These are phyloP conservation scores for Achaetomiella virescens DNA, from an alignment of 495 filamentous ascomycete genomes.

Conservation along the genomic window DNA sequence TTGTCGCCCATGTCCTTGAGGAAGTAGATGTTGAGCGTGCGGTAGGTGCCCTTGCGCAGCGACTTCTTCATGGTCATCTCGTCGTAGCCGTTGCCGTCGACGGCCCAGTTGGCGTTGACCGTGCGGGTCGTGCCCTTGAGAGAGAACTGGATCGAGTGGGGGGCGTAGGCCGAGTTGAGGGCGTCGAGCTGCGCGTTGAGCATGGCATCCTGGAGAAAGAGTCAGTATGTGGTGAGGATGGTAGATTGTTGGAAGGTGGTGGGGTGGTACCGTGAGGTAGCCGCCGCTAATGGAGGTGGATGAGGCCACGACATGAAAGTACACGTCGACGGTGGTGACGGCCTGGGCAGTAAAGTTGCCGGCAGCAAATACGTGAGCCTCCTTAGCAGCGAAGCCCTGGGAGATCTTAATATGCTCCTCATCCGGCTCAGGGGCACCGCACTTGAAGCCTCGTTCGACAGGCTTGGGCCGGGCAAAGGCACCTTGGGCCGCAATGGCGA, in stretches of 20 bases:
- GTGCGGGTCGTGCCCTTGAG: slow-evolving; percentile 49
- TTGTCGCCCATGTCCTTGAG: slow-evolving; percentile 43
- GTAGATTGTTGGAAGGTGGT: background rate
- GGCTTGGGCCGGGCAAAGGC: slow-evolving; percentile 22
- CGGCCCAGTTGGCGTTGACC: slow-evolving; percentile 52
- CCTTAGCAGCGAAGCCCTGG: slow-evolving; percentile 26
- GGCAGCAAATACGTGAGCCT: slow-evolving; percentile 13
- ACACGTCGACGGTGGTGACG: slow-evolving; percentile 43
- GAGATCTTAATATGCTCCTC: slow-evolving; percentile 30
- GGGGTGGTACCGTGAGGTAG: slow-evolving; percentile 42
- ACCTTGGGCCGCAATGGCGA: slow-evolving; percentile 27
- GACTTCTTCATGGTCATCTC: slow-evolving; percentile 52
- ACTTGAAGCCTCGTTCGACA: slow-evolving; percentile 18
- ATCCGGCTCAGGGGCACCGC: slow-evolving; percentile 39
- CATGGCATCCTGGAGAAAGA: slow-evolving; percentile 24
- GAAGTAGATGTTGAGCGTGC: slow-evolving; percentile 60
- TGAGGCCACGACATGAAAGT: slow-evolving; percentile 57
- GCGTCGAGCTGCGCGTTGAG: slow-evolving; percentile 39
- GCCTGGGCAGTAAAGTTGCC: slow-evolving; percentile 22
- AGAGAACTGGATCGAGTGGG: slow-evolving; percentile 48
- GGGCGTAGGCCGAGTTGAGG: slow-evolving; percentile 47
- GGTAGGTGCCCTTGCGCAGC: slow-evolving; percentile 56
- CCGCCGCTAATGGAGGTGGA: slow-evolving; percentile 41
- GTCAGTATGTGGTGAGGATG: background rate
- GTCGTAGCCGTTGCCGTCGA: slow-evolving; percentile 35